Conservation (phyloP, 441 rosid genomes). For the Corymbia citriodora region DNA sequence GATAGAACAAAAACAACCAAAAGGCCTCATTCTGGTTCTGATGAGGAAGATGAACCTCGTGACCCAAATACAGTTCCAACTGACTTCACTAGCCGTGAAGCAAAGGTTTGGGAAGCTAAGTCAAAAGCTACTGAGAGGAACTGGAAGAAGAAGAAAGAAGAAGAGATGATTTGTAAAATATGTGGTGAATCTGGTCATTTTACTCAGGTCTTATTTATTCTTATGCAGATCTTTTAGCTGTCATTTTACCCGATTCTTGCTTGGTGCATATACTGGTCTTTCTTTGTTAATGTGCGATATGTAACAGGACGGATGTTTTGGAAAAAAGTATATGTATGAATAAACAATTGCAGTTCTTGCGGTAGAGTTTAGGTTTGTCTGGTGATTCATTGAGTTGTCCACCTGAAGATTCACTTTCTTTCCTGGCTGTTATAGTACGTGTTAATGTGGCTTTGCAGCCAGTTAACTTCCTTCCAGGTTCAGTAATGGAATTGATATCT, state of each 20-base stretch:
- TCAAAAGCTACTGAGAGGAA: constrained; percentile 98
- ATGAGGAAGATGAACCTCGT: constrained; percentile 67
- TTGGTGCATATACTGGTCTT: not conserved
- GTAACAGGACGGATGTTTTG: not conserved
- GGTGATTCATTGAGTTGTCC: not conserved
- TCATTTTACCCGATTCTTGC: not conserved
- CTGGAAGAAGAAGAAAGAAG: constrained; percentile 99
- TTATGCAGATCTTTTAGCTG: not conserved
- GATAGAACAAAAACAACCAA: constrained; percentile 46
- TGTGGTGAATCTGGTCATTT: constrained; percentile 98
- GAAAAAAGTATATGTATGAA: not conserved
- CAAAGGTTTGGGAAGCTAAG: constrained; percentile 98
- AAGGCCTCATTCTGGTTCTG: constrained; percentile 48
- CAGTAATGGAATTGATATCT: not conserved
- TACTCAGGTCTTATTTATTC: constrained; percentile 59
- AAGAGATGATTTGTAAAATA: constrained; percentile 94
- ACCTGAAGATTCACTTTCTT: not conserved
- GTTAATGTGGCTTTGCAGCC: not conserved
- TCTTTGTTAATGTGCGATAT: not conserved
- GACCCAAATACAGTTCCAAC: constrained; percentile 98
- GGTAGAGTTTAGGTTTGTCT: not conserved
- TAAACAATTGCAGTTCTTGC: not conserved
- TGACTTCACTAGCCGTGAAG: constrained; percentile 94
- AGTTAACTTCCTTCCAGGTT: not conserved
- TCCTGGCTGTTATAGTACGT: not conserved